phyloP scores from a whole-genome alignment of 2,329 filamentous ascomycete genomes.

The Aquanectria penicillioides region DNA sequence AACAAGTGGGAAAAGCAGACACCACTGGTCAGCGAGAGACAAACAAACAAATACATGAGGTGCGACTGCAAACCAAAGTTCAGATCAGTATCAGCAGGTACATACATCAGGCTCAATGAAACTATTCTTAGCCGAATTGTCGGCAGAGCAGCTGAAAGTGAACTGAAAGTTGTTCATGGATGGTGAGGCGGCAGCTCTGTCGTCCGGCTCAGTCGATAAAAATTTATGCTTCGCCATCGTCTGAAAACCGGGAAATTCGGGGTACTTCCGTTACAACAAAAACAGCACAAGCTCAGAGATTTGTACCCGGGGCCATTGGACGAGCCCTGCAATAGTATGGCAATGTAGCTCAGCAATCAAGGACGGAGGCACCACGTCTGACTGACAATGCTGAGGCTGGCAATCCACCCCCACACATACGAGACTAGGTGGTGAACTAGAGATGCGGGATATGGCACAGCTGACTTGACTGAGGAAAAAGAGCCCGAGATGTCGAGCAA shows the following conservation, averaged over 20 bases:
- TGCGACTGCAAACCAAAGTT: too few species aligned
- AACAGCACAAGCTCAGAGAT: slow-evolving; percentile 4
- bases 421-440: slow-evolving; percentile 12
- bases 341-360: slow-evolving; percentile 17
- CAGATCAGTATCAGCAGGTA: too few species aligned
- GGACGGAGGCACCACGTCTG: slow-evolving; percentile 17
- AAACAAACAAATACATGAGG: neutral
- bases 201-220: slow-evolving; percentile 21
- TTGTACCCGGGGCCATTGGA: slow-evolving; percentile 17
- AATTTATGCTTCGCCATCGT: slow-evolving; percentile 29
- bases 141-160: slow-evolving; percentile 44
- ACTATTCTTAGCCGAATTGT: slow-evolving; percentile 40
- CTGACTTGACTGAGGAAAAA: neutral
- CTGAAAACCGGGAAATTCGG: slow-evolving; percentile 12
- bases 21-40: slow-evolving; percentile 31
- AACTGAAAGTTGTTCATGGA: slow-evolving; percentile 43
- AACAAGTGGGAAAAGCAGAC: neutral
- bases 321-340: slow-evolving; percentile 5
- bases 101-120: slow-evolving; percentile 48
- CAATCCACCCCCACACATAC: slow-evolving; percentile 27
- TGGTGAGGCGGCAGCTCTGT: slow-evolving; percentile 27
- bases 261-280: neutral
- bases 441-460: slow-evolving; percentile 11
- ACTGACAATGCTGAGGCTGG: slow-evolving; percentile 28
- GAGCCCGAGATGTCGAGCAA: neutral